phyloP scores from a whole-genome alignment of 2,329 filamentous ascomycete genomes.

The Fusarium algeriense region DNA sequence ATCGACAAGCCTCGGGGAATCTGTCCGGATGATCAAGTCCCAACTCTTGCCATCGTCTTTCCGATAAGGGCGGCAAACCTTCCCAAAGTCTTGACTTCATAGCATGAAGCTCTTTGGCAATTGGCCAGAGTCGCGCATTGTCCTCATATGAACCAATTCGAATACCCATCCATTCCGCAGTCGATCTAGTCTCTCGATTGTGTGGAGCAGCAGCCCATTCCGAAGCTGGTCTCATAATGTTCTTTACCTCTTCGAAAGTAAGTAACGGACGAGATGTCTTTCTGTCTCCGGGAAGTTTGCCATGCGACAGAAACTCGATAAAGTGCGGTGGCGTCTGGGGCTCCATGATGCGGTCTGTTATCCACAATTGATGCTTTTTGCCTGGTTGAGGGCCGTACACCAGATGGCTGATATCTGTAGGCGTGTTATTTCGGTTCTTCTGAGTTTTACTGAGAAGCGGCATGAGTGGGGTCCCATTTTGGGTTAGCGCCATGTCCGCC shows the following conservation, averaged over 20 bases:
- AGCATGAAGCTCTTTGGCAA: conserved; percentile 46
- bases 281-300: conserved; percentile 17
- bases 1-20: conserved; percentile 44
- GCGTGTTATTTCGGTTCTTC: conserved; percentile 8
- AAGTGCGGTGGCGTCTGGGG: conserved; percentile 41
- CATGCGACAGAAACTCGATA: conserved; percentile 29
- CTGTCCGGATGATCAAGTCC: conserved; percentile 38
- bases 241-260: conserved; percentile 6
- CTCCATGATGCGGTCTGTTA: conserved; percentile 42
- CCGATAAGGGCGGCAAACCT: conserved; percentile 46
- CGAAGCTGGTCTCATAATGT: conserved; percentile 27
- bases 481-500: conserved; percentile 17
- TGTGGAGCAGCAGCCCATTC: conserved; percentile 45
- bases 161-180: conserved; percentile 13
- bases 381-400: neutral
- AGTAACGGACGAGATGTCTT: conserved; percentile 19
- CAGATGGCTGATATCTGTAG: neutral
- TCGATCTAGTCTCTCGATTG: conserved; percentile 8
- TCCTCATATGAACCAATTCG: conserved; percentile 44
- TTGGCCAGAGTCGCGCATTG: conserved; percentile 15
- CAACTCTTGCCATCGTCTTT: conserved; percentile 45
- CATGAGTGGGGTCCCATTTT: conserved; percentile 7
- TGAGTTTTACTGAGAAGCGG: neutral
- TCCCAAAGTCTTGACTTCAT: conserved; percentile 50
- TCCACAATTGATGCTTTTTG: conserved; percentile 30